phyloP scores from a whole-genome alignment of 192 early-diverging fungal genomes.

The Backusella luteola region DNA sequence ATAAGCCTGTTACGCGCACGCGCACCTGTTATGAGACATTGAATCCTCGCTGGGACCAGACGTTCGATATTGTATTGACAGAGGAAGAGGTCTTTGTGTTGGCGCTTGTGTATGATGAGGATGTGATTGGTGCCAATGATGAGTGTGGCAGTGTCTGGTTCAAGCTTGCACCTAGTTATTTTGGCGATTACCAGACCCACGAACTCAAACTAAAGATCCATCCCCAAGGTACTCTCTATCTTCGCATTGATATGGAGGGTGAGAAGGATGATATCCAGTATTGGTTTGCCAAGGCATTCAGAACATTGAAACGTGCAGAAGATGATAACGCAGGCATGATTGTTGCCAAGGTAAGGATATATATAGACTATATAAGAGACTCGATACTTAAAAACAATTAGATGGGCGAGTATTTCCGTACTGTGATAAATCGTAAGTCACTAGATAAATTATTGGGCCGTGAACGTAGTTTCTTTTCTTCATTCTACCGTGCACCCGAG shows the following conservation, averaged over 20 bases:
- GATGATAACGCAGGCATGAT: slow-evolving; percentile 67
- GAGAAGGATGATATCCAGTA: slow-evolving; percentile 80
- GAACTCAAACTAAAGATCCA: slow-evolving; percentile 69
- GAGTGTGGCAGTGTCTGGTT: slow-evolving; percentile 63
- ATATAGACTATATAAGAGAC: no score
- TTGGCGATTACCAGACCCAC: slow-evolving; percentile 61
- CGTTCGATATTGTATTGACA: slow-evolving; percentile 62
- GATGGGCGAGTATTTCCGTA: slow-evolving; percentile 61
- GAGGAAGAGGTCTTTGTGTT: slow-evolving; percentile 43
- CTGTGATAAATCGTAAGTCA: slow-evolving; percentile 60
- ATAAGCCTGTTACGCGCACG: slow-evolving; percentile 48
- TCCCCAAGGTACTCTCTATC: slow-evolving; percentile 61
- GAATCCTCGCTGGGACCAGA: slow-evolving; percentile 81
- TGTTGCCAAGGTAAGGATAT: slow-evolving; percentile 55
- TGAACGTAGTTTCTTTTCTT: slow-evolving; percentile 48
- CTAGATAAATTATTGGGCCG: slow-evolving; percentile 49
- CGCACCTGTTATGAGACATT: slow-evolving; percentile 61
- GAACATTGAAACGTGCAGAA: slow-evolving; percentile 64
- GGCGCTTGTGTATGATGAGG: slow-evolving; percentile 51
- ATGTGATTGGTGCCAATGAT: slow-evolving; percentile 50
- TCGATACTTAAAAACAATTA: slow-evolving; percentile 8
- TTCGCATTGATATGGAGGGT: slow-evolving; percentile 75
- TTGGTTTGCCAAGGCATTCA: slow-evolving; percentile 77
- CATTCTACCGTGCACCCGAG: slow-evolving; percentile 28
- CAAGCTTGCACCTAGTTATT: slow-evolving; percentile 50